Conservation (phyloP, 2,329 filamentous ascomycete species). For the Exophiala viscosa region DNA sequence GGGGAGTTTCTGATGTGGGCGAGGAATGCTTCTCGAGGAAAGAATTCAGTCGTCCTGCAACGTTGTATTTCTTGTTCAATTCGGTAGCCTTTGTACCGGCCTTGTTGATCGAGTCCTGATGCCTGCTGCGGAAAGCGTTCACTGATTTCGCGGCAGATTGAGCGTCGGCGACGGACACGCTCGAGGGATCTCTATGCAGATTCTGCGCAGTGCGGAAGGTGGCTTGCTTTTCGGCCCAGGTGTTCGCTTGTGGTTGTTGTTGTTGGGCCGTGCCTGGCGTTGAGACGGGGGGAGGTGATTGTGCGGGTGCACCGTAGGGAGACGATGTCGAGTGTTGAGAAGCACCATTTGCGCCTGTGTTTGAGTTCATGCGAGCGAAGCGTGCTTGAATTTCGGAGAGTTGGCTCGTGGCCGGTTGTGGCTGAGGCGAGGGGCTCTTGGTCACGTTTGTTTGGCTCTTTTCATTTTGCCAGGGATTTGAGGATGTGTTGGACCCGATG, state of each 20-base stretch:
- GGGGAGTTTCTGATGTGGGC: slow-evolving; percentile 30
- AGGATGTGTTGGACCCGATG: slow-evolving; percentile 50
- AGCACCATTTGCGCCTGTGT: slow-evolving; percentile 27
- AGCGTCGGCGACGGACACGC: slow-evolving; percentile 58
- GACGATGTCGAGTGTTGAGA: slow-evolving; percentile 19
- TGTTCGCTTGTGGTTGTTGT: slow-evolving; percentile 33
- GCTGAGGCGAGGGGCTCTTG: slow-evolving; percentile 28
- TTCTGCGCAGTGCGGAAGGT: slow-evolving; percentile 59
- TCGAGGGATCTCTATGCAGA: slow-evolving; percentile 59
- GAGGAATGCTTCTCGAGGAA: slow-evolving; percentile 42
- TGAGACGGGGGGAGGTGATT: slow-evolving; percentile 7
- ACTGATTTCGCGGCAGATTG: slow-evolving; percentile 57
- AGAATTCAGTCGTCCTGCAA: slow-evolving; percentile 49
- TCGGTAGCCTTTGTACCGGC: slow-evolving; percentile 57
- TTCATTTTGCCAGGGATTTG: slow-evolving; percentile 28
- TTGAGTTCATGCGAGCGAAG: slow-evolving; percentile 55
- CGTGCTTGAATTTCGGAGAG: slow-evolving; percentile 66
- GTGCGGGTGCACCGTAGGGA: slow-evolving; percentile 7
- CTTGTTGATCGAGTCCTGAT: slow-evolving; percentile 63
- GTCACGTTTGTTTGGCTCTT: slow-evolving; percentile 33
- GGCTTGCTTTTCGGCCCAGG: slow-evolving; percentile 59
- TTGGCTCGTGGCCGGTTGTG: slow-evolving; percentile 36
- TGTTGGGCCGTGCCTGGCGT: background rate
- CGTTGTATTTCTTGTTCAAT: slow-evolving; percentile 60
- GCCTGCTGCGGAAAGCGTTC: slow-evolving; percentile 63